A percentile compares a stretch with the other conserved stretches of the same genome.
Evolutionary conservation across 345 rosid genomes (phyloP).

Genomic region (Gossypium stocksii): DNA sequence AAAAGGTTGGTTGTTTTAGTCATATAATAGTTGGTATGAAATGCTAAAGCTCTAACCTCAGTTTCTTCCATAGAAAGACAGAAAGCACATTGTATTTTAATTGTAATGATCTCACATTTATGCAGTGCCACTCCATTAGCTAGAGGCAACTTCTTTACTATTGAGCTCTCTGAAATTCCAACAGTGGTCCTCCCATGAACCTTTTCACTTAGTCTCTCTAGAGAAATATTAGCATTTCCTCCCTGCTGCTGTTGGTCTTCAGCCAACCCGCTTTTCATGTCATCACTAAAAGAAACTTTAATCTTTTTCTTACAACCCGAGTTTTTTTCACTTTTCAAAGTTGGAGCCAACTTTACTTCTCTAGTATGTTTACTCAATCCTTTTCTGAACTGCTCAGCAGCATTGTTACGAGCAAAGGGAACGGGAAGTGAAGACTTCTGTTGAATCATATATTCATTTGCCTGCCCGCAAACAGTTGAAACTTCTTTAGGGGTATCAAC

Average conservation of each 20-base stretch:
- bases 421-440: not conserved
- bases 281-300: slow-evolving; percentile 24
- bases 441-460: not conserved
- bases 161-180: slow-evolving; percentile 21
- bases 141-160: slow-evolving; percentile 21
- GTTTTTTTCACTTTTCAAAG: slow-evolving; percentile 20
- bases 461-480: not conserved
- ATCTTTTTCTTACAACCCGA: slow-evolving; percentile 15
- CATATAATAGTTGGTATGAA: not conserved
- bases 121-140: slow-evolving; percentile 24
- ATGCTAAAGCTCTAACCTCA: slow-evolving; percentile 44
- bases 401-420: not conserved
- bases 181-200: slow-evolving; percentile 17
- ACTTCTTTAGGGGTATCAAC: slow-evolving; percentile 10
- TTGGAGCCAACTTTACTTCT: slow-evolving; percentile 21
- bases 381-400: not conserved
- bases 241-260: slow-evolving; percentile 22
- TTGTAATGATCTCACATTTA: slow-evolving; percentile 30
- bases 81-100: slow-evolving; percentile 54
- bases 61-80: slow-evolving; percentile 66
- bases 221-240: slow-evolving; percentile 1
- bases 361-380: slow-evolving; percentile 1
- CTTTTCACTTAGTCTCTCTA: slow-evolving; percentile 15
- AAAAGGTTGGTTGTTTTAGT: not conserved
- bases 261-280: slow-evolving; percentile 24